These are phyloP conservation scores for Alternaria sp. DNA, from an alignment of 2,329 filamentous ascomycete genomes.

Conservation along the genomic window DNA sequence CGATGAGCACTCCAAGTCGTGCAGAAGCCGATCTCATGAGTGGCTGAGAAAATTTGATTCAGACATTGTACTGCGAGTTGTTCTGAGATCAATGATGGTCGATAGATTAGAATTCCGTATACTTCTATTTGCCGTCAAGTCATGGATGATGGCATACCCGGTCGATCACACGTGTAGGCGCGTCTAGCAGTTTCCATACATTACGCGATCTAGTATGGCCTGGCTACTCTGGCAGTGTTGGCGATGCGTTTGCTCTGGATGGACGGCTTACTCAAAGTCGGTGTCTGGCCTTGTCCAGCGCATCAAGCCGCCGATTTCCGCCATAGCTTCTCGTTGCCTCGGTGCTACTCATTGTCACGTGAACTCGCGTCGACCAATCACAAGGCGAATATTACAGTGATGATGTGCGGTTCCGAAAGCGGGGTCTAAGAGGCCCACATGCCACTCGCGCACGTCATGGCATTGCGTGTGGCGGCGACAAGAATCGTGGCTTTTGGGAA, in stretches of 20 bases:
- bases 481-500: not conserved
- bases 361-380: constrained; percentile 25
- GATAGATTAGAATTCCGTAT: not conserved
- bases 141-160: constrained; percentile 3
- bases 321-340: constrained; percentile 11
- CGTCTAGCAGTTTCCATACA: constrained; percentile 4
- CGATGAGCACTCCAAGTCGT: not conserved
- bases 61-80: not conserved
- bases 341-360: constrained; percentile 16
- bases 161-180: not conserved
- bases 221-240: constrained; percentile 6
- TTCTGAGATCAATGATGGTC: not conserved
- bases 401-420: constrained; percentile 26
- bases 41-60: not conserved
- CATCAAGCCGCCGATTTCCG: constrained; percentile 14
- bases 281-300: constrained; percentile 14
- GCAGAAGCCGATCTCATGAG: not conserved
- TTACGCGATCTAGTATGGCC: constrained; percentile 6
- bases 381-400: constrained; percentile 4
- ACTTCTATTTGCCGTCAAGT: not conserved
- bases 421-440: constrained; percentile 25
- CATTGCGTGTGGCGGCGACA: not conserved
- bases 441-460: constrained; percentile 2
- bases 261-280: constrained; percentile 15
- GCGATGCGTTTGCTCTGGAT: constrained; percentile 1